Percentiles rank a stretch among this genome's conserved stretches.
phyloP scores from a whole-genome alignment of 129 eudicot species.

The Gnaphalium uliginosum region DNA sequence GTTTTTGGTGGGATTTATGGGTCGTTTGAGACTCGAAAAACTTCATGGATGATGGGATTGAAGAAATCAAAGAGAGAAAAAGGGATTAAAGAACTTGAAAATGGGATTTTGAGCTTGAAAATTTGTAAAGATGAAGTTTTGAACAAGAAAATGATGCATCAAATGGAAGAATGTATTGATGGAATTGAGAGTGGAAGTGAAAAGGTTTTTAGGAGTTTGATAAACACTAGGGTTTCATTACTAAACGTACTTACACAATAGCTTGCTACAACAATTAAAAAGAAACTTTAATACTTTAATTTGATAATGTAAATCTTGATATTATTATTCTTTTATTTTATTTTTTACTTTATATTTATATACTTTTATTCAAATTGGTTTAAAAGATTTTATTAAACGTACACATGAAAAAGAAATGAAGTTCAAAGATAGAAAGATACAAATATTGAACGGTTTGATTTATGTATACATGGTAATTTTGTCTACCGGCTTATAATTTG shows the following conservation, averaged over 20 bases:
- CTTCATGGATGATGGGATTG: constrained; percentile 44
- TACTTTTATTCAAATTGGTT: constrained; percentile 15
- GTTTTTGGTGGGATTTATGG: constrained; percentile 51
- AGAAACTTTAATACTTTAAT: neutral
- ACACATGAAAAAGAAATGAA: constrained; percentile 3
- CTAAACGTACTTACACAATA: constrained; percentile 75
- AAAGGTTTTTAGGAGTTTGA: constrained; percentile 75
- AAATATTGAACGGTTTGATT: constrained; percentile 24
- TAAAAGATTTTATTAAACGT: too few relatives aligned
- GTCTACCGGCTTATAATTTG: too few relatives aligned
- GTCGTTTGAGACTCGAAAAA: constrained; percentile 40
- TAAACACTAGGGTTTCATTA: constrained; percentile 73
- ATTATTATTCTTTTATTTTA: neutral
- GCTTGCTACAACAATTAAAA: constrained; percentile 12
- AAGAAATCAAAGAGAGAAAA: constrained; percentile 41
- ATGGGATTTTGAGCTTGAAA: constrained; percentile 52
- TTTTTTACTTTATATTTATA: neutral
- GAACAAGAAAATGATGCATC: constrained; percentile 59
- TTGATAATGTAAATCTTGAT: constrained; percentile 17
- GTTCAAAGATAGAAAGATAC: constrained; percentile 13
- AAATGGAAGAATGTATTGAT: constrained; percentile 62
- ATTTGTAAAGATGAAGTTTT: constrained; percentile 43
- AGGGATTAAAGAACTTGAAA: constrained; percentile 52
- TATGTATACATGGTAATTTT: constrained; percentile 16
- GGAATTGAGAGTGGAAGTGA: constrained; percentile 72